phyloP scores from a whole-genome alignment of 1,284 basidiomycete genomes.

The Calocybe gambosa region DNA sequence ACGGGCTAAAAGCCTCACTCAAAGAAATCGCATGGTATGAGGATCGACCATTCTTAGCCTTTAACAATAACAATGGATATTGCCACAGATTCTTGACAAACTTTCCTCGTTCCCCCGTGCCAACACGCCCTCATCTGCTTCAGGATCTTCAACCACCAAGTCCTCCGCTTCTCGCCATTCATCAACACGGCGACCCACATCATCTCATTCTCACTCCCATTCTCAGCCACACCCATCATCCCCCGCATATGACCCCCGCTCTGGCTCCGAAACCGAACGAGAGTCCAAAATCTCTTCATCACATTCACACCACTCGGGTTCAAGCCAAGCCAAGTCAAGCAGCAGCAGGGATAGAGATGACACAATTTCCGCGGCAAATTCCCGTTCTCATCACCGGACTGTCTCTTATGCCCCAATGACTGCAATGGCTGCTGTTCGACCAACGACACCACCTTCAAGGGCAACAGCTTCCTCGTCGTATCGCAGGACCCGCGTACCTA shows the following conservation, averaged over 20 bases:
- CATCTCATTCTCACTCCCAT: constrained; percentile 17
- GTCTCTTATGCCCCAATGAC: constrained; percentile 13
- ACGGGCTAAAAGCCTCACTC: constrained; percentile 60
- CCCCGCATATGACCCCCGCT: constrained; percentile 33
- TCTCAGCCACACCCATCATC: constrained; percentile 15
- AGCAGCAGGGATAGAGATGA: background rate
- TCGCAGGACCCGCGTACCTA: constrained; percentile 8
- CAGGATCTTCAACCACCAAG: constrained; percentile 9
- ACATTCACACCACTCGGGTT: constrained; percentile 24
- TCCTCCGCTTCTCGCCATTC: constrained; percentile 36
- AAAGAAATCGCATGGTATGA: constrained; percentile 63
- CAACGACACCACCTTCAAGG: background rate
- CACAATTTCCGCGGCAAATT: background rate
- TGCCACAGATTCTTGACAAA: constrained; percentile 58
- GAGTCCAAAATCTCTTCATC: constrained; percentile 37
- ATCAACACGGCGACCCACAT: constrained; percentile 2
- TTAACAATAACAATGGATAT: constrained; percentile 8
- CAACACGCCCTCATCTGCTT: constrained; percentile 6
- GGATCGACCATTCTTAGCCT: constrained; percentile 15
- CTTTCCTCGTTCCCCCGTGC: constrained; percentile 35
- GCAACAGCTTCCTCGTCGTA: background rate
- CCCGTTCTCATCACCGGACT: constrained; percentile 16
- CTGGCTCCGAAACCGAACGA: constrained; percentile 73
- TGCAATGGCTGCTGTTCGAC: constrained; percentile 2
- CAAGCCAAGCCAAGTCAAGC: background rate